Evolutionary conservation across 2,329 filamentous ascomycete genomes (phyloP), one percentile per base, ranked within the genome.

Genomic region (Scedosporium minutisporum): DNA sequence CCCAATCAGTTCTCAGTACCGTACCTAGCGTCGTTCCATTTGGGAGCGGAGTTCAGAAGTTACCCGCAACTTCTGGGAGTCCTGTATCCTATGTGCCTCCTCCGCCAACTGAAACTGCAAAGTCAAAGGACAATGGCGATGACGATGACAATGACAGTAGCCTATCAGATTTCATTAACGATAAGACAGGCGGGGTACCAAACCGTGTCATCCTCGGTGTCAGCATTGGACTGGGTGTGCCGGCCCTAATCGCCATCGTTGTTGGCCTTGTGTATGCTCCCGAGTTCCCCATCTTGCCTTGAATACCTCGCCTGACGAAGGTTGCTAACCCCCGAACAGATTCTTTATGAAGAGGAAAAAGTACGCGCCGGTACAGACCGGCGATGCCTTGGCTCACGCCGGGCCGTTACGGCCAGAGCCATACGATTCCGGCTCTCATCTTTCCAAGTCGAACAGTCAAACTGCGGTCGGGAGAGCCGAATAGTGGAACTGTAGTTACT

Each of bases 141-240:
- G 64, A 68, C 2, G 42, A 3, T 5, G 29, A 57, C 0, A 61
- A 63, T 4, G 64, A 42, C 4, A 48, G 62, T 1, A 64, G 68
- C 2, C 3, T 18, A 23, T 23, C 44, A 21, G 44, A 48, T 14
- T 48, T 48, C 4, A 7, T 48, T n/a, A 23, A 72, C 4, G 70
- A 67, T 0, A 65, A 69, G 33, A 69, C 70, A 1, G 63, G 69
- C 1, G 75, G 77, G 0, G 73, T 76, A 2, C 73, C 72, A n/a
- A 79, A 76, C 33, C 75, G 75, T 23, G 61, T 81, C 41, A 77
- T 82, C 55, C 72, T 83, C 27, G 81, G 81, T 3, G 67, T 82
- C 1, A 75, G 74, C 48, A 74, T 83, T 1, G 80, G 81, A 0
- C 60, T 80, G 9, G 78, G 77, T 1, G 69, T 79, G 0, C 74